These are phyloP conservation scores for Mycena metata DNA, from an alignment of 768 basidiomycete genomes.

Conservation along the genomic window DNA sequence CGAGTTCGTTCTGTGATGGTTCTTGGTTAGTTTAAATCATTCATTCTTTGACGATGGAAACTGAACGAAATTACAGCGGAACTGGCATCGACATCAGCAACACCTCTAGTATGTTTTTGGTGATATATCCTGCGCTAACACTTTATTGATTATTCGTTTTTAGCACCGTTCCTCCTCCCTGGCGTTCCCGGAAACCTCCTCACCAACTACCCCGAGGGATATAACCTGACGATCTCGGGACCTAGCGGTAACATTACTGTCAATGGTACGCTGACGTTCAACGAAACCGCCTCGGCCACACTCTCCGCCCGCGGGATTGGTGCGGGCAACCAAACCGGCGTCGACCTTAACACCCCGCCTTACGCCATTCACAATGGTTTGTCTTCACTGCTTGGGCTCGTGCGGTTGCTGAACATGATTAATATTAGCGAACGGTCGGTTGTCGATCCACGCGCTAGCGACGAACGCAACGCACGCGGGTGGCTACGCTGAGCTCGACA, in stretches of 20 bases:
- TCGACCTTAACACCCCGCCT: slow-evolving; percentile 70
- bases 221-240: slow-evolving; percentile 71
- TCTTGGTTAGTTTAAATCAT: slow-evolving; percentile 58
- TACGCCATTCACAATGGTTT: slow-evolving; percentile 82
- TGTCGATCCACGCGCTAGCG: slow-evolving; percentile 70
- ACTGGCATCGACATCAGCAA: slow-evolving; percentile 69
- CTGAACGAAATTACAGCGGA: slow-evolving; percentile 55
- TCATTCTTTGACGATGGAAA: background rate
- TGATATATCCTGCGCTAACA: too few relatives aligned
- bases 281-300: slow-evolving; percentile 26
- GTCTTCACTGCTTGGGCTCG: slow-evolving; percentile 21
- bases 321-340: slow-evolving; percentile 60
- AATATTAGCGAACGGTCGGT: slow-evolving; percentile 59
- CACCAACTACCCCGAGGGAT: slow-evolving; percentile 79
- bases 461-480: slow-evolving; percentile 79
- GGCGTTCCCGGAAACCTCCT: slow-evolving; percentile 67
- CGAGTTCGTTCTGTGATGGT: slow-evolving; percentile 73
- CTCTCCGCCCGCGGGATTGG: slow-evolving; percentile 63
- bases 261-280: slow-evolving; percentile 72
- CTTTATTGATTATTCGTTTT: background rate
- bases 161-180: slow-evolving; percentile 66
- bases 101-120: slow-evolving; percentile 46
- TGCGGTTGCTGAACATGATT: background rate
- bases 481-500: slow-evolving; percentile 74
- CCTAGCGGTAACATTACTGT: slow-evolving; percentile 83